Conservation (phyloP, 805 yeast genomes). For the Metschnikowia matae region DNA sequence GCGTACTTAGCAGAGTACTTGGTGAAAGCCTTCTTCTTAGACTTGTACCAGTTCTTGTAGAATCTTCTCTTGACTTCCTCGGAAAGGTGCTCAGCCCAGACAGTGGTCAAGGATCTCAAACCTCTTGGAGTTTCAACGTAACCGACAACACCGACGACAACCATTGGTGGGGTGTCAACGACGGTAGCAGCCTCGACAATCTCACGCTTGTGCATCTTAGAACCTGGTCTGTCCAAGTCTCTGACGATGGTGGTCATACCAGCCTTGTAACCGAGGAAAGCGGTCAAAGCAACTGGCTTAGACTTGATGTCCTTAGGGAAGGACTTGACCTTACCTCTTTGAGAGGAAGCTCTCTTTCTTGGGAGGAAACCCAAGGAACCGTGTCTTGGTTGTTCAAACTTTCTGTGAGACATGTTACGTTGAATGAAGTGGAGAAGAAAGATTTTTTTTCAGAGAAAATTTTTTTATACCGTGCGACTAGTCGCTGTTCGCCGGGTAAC, state of each 20-base stretch:
- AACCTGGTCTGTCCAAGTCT: conserved; percentile 99
- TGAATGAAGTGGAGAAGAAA: conserved; percentile 24
- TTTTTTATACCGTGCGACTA: conserved; percentile 5
- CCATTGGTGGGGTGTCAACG: conserved; percentile 98
- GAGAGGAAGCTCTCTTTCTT: conserved; percentile 98
- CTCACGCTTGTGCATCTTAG: conserved; percentile 99
- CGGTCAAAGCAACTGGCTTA: conserved; percentile 97
- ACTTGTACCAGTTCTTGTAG: conserved; percentile 99
- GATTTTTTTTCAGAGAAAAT: conserved; percentile 1
- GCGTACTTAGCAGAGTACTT: conserved; percentile 99
- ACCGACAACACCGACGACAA: conserved; percentile 99
- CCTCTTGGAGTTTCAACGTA: conserved; percentile 99
- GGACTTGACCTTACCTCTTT: conserved; percentile 98
- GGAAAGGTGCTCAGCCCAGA: conserved; percentile 99
- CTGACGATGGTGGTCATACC: conserved; percentile 99
- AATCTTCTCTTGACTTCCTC: conserved; percentile 99
- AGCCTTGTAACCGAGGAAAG: conserved; percentile 99
- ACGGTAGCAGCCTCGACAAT: conserved; percentile 99
- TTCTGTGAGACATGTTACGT: conserved; percentile 93
- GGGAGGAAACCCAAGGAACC: conserved; percentile 99
- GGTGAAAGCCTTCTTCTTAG: conserved; percentile 99
- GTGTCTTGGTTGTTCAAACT: conserved; percentile 99
- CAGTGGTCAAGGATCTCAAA: conserved; percentile 98
- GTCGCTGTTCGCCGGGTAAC: conserved; percentile 6
- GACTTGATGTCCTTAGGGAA: conserved; percentile 98